A percentile compares a stretch with the other conserved stretches of the same genome.
Evolutionary conservation across 2,329 filamentous ascomycete genomes (phyloP).

Genomic region (Aspergillus ruber): DNA sequence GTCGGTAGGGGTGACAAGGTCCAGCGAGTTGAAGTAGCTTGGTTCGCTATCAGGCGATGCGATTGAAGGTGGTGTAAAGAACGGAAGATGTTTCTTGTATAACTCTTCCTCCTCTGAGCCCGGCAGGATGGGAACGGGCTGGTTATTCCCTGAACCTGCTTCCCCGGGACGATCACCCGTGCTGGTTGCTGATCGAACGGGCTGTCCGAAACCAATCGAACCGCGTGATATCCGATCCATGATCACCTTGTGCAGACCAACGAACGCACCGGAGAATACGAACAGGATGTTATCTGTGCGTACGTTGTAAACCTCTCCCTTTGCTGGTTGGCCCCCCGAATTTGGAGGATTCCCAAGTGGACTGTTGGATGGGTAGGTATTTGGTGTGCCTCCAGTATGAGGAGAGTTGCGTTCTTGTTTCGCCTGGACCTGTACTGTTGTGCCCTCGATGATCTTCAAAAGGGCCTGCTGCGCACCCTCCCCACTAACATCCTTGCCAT

Average conservation of each 20-base stretch:
- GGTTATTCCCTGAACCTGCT: conserved; percentile 18
- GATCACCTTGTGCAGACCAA: conserved; percentile 81
- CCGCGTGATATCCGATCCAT: conserved; percentile 79
- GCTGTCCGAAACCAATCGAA: conserved; percentile 86
- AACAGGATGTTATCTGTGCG: conserved; percentile 96
- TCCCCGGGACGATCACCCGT: conserved; percentile 20
- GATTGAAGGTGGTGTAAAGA: conserved; percentile 52
- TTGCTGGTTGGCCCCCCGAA: conserved; percentile 32
- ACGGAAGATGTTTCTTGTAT: conserved; percentile 54
- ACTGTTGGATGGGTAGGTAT: conserved; percentile 34
- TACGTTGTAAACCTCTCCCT: conserved; percentile 62
- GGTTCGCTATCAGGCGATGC: conserved; percentile 35
- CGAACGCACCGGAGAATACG: conserved; percentile 92
- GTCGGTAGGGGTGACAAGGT: conserved; percentile 68
- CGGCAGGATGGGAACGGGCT: conserved; percentile 48
- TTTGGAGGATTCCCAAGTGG: conserved; percentile 27
- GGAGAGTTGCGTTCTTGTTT: conserved; percentile 52
- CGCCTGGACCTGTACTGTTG: conserved; percentile 83
- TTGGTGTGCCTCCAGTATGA: conserved; percentile 31
- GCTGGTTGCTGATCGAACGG: conserved; percentile 54
- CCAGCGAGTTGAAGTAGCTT: conserved; percentile 54
- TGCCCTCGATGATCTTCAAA: conserved; percentile 92
- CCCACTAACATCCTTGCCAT: conserved; percentile 89
- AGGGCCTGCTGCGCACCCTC: conserved; percentile 96
- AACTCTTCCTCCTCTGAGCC: conserved; percentile 59